Evolutionary conservation across 106 monocot species (phyloP).

Genomic region (Cymbidium sinense): DNA sequence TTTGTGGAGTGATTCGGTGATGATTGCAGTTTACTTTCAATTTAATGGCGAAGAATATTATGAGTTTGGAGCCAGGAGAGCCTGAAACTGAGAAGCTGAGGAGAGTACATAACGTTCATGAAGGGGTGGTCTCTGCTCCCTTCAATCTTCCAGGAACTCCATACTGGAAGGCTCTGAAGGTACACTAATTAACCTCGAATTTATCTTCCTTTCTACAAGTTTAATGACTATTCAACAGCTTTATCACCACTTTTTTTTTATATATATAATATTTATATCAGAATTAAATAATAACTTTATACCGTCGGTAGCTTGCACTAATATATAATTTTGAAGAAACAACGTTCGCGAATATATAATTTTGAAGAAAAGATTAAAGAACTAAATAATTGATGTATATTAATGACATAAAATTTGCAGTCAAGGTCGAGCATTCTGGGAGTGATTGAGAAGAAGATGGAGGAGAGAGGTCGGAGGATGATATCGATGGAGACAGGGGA

Average conservation of each 20-base stretch:
- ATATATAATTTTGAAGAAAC: no score
- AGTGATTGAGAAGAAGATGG: slow-evolving; percentile 69
- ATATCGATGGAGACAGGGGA: not conserved
- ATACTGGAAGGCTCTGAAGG: slow-evolving; percentile 53
- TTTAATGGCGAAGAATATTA: slow-evolving; percentile 48
- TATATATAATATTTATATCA: no score
- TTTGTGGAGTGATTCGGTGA: not conserved
- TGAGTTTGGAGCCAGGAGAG: slow-evolving; percentile 40
- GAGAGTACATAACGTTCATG: slow-evolving; percentile 48
- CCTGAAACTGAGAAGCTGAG: slow-evolving; percentile 33
- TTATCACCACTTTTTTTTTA: no score
- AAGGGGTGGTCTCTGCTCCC: slow-evolving; percentile 46
- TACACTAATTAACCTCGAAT: not conserved
- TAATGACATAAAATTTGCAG: slow-evolving; percentile 21
- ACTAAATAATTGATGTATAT: no score
- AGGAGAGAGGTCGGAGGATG: slow-evolving; percentile 28
- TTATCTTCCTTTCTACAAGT: no score
- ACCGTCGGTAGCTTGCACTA: no score
- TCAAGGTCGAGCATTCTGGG: slow-evolving; percentile 66
- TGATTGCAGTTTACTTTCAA: slow-evolving; percentile 54
- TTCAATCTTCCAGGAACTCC: slow-evolving; percentile 47
- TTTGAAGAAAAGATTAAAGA: no score
- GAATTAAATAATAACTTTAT: no score
- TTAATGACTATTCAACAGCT: no score
- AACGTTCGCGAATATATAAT: no score